Evolutionary conservation across 768 basidiomycete species (phyloP), one percentile per base, ranked within the genome.

Genomic region (Pleurotus giganteus): DNA sequence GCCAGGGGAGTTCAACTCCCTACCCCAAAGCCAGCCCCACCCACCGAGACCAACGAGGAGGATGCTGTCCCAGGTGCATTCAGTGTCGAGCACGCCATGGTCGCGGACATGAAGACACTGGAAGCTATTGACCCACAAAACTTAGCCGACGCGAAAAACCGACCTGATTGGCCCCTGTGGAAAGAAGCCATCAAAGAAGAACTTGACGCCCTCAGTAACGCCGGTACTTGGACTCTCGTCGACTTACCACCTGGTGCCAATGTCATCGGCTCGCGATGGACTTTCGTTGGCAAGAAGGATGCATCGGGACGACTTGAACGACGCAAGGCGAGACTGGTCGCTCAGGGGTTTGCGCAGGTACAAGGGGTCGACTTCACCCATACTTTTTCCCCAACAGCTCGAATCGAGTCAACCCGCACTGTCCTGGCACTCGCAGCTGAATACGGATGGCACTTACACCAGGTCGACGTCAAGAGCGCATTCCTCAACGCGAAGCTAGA

Each of bases 111-210:
- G 23, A 54, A 24, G 21, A 28, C 19, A 23, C 42, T 23, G n/a
- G 53, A 17, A 29, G 39, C 34, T 11, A 37, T 63, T 3, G 34
- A 62, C 4, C 68, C 66, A 6, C 34, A 41, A n/a, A 29, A 36
- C 27, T 26, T 53, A 34, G 32, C 31, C 7, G 24, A 41, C n/a
- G 34, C 24, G 11, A n/a, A 39, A 15, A 36, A 12, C 13, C 15
- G 39, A 4, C 31, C 32, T 36, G 31, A 37, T 12, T 27, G 32
- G 36, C 23, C 13, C 3, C 12, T 31, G 31, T 53, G 51, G 51
- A 21, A 17, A 12, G 19, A 53, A 19, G 51, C 32, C 4, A 53
- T 53, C 19, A 17, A 29, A 13, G 32, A 53, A 4, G 51, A 53
- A 29, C n/a, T 53, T 6, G 24, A 23, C 31, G 36, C 51, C 4